A percentile compares a stretch with the other conserved stretches of the same genome.
Evolutionary conservation across 164 flowering plant genomes (phyloP).

Genomic region (Umbilicus rupestris): DNA sequence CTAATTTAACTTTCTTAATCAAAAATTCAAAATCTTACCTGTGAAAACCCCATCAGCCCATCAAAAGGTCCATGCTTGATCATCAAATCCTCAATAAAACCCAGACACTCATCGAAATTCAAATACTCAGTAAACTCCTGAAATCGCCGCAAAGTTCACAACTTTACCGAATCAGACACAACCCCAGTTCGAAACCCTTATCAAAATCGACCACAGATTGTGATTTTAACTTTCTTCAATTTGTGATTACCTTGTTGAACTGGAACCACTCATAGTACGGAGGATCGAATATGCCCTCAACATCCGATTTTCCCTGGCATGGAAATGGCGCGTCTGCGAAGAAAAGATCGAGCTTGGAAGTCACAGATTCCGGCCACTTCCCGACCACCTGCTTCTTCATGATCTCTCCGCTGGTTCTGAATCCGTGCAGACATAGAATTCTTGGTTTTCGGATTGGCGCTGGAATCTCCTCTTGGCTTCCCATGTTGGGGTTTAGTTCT

Average conservation of each 20-base stretch:
- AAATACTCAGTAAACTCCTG: constrained; percentile 25
- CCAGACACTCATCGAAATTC: constrained; percentile 34
- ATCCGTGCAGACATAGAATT: constrained; percentile 45
- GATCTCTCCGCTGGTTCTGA: constrained; percentile 37
- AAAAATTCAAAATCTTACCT: constrained; percentile 15
- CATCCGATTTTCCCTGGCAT: constrained; percentile 27
- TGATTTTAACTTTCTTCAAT: not conserved
- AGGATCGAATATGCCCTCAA: constrained; percentile 40
- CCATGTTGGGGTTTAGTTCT: not conserved
- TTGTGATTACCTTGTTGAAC: constrained; percentile 20
- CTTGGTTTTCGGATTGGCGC: constrained; percentile 18
- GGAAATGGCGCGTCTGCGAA: constrained; percentile 43
- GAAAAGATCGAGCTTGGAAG: constrained; percentile 27
- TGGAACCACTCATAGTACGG: constrained; percentile 52
- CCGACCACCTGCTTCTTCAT: constrained; percentile 16
- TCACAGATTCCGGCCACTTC: constrained; percentile 33
- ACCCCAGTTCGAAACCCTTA: not conserved
- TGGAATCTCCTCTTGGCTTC: not conserved
- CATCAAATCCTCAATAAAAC: constrained; percentile 34
- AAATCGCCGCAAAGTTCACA: not conserved
- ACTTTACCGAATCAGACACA: not conserved
- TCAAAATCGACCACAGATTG: not conserved
- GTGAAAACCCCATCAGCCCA: constrained; percentile 39
- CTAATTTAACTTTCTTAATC: too few species aligned
- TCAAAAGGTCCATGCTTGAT: constrained; percentile 37